Evolutionary conservation across 2,329 filamentous ascomycete species (phyloP), one percentile per base, ranked within the genome.

Genomic region (Aspergillus neoniger): DNA sequence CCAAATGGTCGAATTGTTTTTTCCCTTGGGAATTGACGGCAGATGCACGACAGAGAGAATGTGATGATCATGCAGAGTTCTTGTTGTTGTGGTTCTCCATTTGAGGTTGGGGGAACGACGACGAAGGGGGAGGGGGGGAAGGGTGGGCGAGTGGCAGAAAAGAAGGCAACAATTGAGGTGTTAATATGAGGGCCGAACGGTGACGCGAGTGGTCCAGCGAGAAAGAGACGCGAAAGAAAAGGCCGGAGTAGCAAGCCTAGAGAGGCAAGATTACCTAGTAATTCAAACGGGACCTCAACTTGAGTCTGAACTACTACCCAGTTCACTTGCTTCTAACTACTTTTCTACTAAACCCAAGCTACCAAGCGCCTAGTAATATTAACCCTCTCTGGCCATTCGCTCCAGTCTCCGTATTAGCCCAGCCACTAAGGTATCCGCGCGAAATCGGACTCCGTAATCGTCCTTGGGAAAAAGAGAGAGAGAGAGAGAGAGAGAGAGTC

Each of bases 171-270:
- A 58, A 62, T 58, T 60, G 57, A 62, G 38, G 44, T 59, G 60
- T 58, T 57, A 41, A 58, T 36, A 32, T 64, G 58, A 61, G 58
- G 15, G 61, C 62, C 56, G 36, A 57, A 63, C 55, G 51, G 57
- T 44, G 58, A 65, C 59, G 63, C 63, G 64, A 63, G 57, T 65
- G 64, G 64, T 65, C 49, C 54, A 58, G 57, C 52, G 58, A 57
- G 48, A 10, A 23, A 39, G 17, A 38, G 23, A 58, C 55, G 55
- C 55, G 55, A 57, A 57, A 57, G 32, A 36, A 36, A 49, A n/a
- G 23, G 23, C 44, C 44, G 23, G 44, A 23, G 44, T 8, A 14
- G 23, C 10, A 23, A 23, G 44, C 15, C 21, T 23, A 28, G 44
- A 49, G 44, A 28, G 47, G 25, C 23, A 30, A 50, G 23, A 28